phyloP scores from a whole-genome alignment of 768 basidiomycete species.

The Candolleomyces aberdarensis region DNA sequence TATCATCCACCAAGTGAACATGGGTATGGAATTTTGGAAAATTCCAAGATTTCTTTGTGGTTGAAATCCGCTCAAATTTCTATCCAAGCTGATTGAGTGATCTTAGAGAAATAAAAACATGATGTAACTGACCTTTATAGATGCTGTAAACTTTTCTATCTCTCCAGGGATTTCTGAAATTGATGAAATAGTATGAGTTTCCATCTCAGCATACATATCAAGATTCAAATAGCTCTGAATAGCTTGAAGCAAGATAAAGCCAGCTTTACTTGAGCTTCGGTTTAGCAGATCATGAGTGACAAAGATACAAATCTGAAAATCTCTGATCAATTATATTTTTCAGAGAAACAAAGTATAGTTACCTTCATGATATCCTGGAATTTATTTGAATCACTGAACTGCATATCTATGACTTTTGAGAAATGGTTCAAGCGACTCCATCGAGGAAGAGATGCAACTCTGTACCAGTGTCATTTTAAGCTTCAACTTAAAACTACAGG shows the following conservation, averaged over 20 bases:
- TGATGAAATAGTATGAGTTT: too few relatives aligned
- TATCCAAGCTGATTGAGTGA: neutral
- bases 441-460: too few relatives aligned
- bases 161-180: conserved; percentile 14
- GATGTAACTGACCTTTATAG: conserved; percentile 22
- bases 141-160: conserved; percentile 11
- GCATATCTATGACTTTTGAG: too few relatives aligned
- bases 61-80: neutral
- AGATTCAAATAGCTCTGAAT: conserved; percentile 24
- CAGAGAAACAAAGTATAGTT: neutral
- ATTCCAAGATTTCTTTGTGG: conserved; percentile 24
- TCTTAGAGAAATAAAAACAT: neutral
- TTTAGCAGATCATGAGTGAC: neutral
- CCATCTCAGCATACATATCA: too few relatives aligned
- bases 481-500: too few relatives aligned
- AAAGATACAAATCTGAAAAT: neutral
- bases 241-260: conserved; percentile 22
- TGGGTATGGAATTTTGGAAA: conserved; percentile 35
- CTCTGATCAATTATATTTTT: neutral
- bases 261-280: conserved; percentile 6
- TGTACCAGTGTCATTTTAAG: too few relatives aligned
- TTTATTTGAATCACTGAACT: too few relatives aligned
- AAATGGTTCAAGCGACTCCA: too few relatives aligned
- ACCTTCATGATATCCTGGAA: too few relatives aligned
- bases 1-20: conserved; percentile 29